Evolutionary conservation across 2,329 filamentous ascomycete species (phyloP), one percentile per base, ranked within the genome.

Genomic region (Tolypocladium tundrense): DNA sequence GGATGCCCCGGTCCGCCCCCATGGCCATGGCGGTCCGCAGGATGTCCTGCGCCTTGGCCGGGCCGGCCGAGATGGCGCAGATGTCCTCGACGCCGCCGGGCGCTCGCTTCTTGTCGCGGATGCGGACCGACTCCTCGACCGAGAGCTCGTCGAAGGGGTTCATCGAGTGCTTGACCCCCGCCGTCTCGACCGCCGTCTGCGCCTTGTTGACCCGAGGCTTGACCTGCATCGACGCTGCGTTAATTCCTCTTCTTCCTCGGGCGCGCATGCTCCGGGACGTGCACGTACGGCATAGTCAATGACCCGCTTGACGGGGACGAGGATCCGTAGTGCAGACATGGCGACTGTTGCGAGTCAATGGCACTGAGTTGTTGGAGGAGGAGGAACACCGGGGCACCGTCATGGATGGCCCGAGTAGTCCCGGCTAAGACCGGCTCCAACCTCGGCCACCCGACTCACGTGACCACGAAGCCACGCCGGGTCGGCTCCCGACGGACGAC

Each of bases 111-210:
- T 90, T 88, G 74, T 97, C 93, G 73, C 94, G 92, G 70, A 99
- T 88, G 45, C 90, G 91, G 55, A 97, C 90, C 55, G 92, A 90
- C 79, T 97, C 94, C 77, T 99, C 94, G 73, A 99, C 86, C 50
- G 91, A 95, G 69, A 99, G 89, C 75, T 99, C 94, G 80, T 99
- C 94, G 77, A 99, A 99, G 24, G 94, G 94, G 81, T 97, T 99
- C 85, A 99, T 93, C 72, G 88, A 92, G 82, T 97, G 93, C 77
- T 97, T 97, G 69, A 97, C 91, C 65, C 90, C 90, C 63, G 87
- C 82, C 57, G 90, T 96, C 77, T 97, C 93, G 75, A 99, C 88
- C 70, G 86, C 93, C 61, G 93, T 97, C 75, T 84, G 81, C 67
- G 84, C 76, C 73, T 86, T 87, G 78, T 87, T 87, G 72, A 87